Percentiles rank a stretch among this genome's conserved stretches.
These are phyloP conservation scores for Ramalina peruviana DNA, from an alignment of 495 filamentous ascomycete genomes.

Conservation along the genomic window DNA sequence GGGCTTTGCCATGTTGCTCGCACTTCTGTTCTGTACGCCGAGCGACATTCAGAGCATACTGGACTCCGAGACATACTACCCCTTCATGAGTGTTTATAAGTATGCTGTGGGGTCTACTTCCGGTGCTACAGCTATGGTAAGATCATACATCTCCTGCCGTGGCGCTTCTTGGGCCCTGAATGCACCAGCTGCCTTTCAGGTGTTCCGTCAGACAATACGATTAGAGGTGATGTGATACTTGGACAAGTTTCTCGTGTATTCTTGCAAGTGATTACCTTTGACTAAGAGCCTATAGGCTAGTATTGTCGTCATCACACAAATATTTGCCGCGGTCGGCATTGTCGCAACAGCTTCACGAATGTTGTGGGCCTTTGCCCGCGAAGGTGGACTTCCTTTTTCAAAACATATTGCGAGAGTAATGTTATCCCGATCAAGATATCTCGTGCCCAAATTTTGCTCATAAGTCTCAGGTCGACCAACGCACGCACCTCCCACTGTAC, in stretches of 20 bases:
- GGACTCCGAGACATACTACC: slow-evolving; percentile 18
- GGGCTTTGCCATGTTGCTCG: slow-evolving; percentile 24
- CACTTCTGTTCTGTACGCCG: slow-evolving; percentile 26
- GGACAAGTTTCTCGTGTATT: too few relatives aligned
- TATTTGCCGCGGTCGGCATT: slow-evolving; percentile 27
- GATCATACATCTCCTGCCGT: too few relatives aligned
- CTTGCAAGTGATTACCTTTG: too few relatives aligned
- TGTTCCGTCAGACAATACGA: too few relatives aligned
- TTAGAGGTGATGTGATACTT: too few relatives aligned
- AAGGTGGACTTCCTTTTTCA: slow-evolving; percentile 45
- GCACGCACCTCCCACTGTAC: too few relatives aligned
- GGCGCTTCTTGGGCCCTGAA: too few relatives aligned
- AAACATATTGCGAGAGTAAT: slow-evolving; percentile 23
- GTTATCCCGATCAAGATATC: too few relatives aligned
- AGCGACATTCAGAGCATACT: slow-evolving; percentile 20
- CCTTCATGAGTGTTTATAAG: slow-evolving; percentile 23
- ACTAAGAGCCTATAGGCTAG: not conserved
- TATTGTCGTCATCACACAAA: slow-evolving; percentile 9
- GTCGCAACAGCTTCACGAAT: slow-evolving; percentile 40
- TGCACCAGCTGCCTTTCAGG: too few relatives aligned
- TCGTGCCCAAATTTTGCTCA: too few relatives aligned
- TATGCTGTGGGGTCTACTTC: slow-evolving; percentile 16
- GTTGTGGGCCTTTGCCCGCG: slow-evolving; percentile 45
- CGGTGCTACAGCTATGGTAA: slow-evolving; percentile 18
- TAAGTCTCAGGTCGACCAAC: slow-evolving; percentile 14